Percentiles rank a stretch among this genome's conserved stretches.
Evolutionary conservation across 2,329 filamentous ascomycete species (phyloP).

Genomic region (Rhinocladiella similis): DNA sequence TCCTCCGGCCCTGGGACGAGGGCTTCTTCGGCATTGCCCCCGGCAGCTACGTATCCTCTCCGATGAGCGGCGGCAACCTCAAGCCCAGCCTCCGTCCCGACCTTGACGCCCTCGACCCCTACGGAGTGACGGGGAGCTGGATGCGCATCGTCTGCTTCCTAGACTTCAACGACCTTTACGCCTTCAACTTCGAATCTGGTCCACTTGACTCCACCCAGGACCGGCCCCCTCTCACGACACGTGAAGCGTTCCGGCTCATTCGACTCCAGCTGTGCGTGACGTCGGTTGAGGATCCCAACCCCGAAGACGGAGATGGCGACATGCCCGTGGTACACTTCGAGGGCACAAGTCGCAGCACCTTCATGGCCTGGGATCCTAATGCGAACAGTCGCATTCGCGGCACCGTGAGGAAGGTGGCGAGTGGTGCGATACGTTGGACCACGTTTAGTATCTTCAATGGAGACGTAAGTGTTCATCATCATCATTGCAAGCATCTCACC

Average conservation of each 20-base stretch:
- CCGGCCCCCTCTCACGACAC: conserved; percentile 57
- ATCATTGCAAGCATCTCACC: no score
- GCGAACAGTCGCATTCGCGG: conserved; percentile 67
- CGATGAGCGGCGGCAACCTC: conserved; percentile 33
- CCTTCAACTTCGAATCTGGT: conserved; percentile 65
- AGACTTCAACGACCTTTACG: conserved; percentile 72
- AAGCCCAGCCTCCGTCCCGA: conserved; percentile 20
- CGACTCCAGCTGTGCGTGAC: conserved; percentile 66
- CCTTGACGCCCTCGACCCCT: conserved; percentile 64
- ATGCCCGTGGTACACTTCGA: conserved; percentile 67
- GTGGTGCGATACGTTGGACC: conserved; percentile 75
- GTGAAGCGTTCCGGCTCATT: conserved; percentile 71
- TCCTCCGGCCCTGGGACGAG: conserved; percentile 23
- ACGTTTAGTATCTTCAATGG: conserved; percentile 65
- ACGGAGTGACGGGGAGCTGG: conserved; percentile 70
- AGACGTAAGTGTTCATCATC: conserved; percentile 36
- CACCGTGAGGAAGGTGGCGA: conserved; percentile 63
- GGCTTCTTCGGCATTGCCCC: conserved; percentile 30
- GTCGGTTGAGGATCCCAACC: conserved; percentile 58
- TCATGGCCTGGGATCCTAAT: conserved; percentile 67
- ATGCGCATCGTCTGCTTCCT: conserved; percentile 59
- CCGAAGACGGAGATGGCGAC: conserved; percentile 48
- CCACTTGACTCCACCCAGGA: conserved; percentile 43
- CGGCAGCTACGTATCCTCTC: conserved; percentile 25
- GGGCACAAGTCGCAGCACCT: conserved; percentile 62